Percentiles rank a stretch among this genome's conserved stretches.
phyloP scores from a whole-genome alignment of 345 rosid species.

The Raphanus sativus region DNA sequence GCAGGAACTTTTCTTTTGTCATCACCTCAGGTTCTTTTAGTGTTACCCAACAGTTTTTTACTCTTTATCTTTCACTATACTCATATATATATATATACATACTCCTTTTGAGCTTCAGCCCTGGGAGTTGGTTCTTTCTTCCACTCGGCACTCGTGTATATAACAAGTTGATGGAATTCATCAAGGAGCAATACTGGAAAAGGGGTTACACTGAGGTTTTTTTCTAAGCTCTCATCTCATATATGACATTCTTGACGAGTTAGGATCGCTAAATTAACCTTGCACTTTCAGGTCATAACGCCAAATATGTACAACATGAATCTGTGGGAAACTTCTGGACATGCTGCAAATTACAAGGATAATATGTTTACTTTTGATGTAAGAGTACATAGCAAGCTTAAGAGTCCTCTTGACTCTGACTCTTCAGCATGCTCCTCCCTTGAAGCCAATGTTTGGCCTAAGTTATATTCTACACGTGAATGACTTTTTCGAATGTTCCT shows the following conservation, averaged over 20 bases:
- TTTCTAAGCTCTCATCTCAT: neutral
- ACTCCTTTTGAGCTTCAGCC: conserved; percentile 54
- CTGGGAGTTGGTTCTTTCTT: conserved; percentile 99
- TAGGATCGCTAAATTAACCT: conserved; percentile 18
- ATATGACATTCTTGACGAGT: conserved; percentile 10
- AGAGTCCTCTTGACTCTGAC: conserved; percentile 8
- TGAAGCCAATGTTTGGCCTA: neutral
- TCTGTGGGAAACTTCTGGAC: conserved; percentile 99
- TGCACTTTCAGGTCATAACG: conserved; percentile 69
- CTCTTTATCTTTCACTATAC: conserved; percentile 11
- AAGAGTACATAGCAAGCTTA: conserved; percentile 31
- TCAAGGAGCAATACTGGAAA: conserved; percentile 65
- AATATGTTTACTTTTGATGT: conserved; percentile 96
- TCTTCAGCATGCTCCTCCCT: conserved; percentile 9
- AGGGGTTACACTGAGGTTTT: conserved; percentile 94
- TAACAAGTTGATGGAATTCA: conserved; percentile 82
- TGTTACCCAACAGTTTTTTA: neutral
- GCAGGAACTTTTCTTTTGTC: conserved; percentile 95
- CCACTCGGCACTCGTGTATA: conserved; percentile 88
- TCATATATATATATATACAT: conserved; percentile 13
- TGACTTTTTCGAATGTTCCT: conserved; percentile 23
- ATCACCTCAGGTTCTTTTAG: conserved; percentile 62
- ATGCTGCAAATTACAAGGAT: conserved; percentile 95
- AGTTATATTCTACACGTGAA: neutral
- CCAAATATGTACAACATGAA: conserved; percentile 95